These are phyloP conservation scores for Solanum tarapatanum DNA, from an alignment of 257 asterid genomes.

Conservation along the genomic window DNA sequence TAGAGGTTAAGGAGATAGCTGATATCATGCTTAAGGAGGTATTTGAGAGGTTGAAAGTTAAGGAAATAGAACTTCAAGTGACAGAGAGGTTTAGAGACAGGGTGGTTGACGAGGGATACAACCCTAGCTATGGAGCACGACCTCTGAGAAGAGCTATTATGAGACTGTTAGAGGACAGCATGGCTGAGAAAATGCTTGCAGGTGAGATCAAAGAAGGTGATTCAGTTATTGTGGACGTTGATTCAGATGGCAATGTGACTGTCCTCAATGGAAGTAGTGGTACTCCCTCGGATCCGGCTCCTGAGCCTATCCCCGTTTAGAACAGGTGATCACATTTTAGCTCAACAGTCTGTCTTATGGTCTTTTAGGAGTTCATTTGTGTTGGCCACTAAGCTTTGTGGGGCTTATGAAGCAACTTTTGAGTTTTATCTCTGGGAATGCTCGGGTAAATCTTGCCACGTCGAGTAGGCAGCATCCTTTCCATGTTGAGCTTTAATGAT, in stretches of 20 bases:
- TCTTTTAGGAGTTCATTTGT: not conserved
- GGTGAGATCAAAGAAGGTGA: constrained; percentile 34
- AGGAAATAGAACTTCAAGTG: constrained; percentile 29
- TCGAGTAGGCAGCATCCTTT: not conserved
- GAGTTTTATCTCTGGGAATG: not conserved
- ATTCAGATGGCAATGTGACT: constrained; percentile 36
- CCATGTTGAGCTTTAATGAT: not conserved
- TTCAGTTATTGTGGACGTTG: constrained; percentile 35
- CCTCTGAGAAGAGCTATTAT: constrained; percentile 48
- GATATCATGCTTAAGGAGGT: constrained; percentile 46
- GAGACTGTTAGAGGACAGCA: constrained; percentile 47
- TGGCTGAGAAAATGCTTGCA: constrained; percentile 44
- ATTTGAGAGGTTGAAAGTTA: constrained; percentile 20
- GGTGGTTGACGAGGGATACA: constrained; percentile 39
- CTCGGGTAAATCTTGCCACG: not conserved
- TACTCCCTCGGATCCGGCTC: constrained; percentile 17
- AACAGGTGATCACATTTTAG: not conserved
- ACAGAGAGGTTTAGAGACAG: constrained; percentile 32
- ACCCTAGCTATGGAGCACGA: constrained; percentile 50
- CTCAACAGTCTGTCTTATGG: not conserved
- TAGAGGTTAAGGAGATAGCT: constrained; percentile 37
- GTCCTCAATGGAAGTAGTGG: constrained; percentile 31
- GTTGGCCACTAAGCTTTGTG: not conserved
- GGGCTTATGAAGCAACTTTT: not conserved
- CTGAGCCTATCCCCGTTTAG: constrained; percentile 28